These are phyloP conservation scores for Nakazawaea molendinolei DNA, from an alignment of 805 yeast genomes.

Conservation along the genomic window DNA sequence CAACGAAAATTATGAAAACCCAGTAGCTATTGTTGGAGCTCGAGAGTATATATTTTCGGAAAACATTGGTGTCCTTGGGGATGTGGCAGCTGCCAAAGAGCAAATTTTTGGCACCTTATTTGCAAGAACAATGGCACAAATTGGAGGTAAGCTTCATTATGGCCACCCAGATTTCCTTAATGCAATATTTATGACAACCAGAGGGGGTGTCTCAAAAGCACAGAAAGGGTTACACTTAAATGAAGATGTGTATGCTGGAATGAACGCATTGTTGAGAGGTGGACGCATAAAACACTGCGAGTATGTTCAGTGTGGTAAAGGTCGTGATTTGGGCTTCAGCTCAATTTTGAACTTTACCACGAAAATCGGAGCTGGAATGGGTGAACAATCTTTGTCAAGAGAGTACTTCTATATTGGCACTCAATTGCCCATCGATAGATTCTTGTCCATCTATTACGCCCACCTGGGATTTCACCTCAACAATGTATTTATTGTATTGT, in stretches of 20 bases:
- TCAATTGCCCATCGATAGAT: slow-evolving; percentile 70
- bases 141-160: slow-evolving; percentile 79
- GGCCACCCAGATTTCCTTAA: slow-evolving; percentile 85
- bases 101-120: slow-evolving; percentile 83
- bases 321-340: slow-evolving; percentile 79
- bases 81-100: slow-evolving; percentile 84
- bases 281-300: slow-evolving; percentile 84
- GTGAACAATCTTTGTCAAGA: slow-evolving; percentile 78
- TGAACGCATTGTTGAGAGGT: slow-evolving; percentile 71
- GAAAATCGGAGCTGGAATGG: slow-evolving; percentile 88
- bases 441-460: slow-evolving; percentile 74
- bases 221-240: slow-evolving; percentile 78
- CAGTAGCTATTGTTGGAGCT: slow-evolving; percentile 81
- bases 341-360: slow-evolving; percentile 78
- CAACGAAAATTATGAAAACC: slow-evolving; percentile 29
- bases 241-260: slow-evolving; percentile 84
- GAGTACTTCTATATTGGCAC: slow-evolving; percentile 77
- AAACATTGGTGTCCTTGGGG: slow-evolving; percentile 76
- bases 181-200: slow-evolving; percentile 68
- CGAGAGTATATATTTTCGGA: slow-evolving; percentile 81
- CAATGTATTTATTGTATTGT: slow-evolving; percentile 65
- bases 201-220: slow-evolving; percentile 85
- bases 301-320: slow-evolving; percentile 81
- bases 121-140: slow-evolving; percentile 74
- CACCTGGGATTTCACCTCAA: slow-evolving; percentile 85